Base-by-base conservation (phyloP, 192 early-diverging fungal genomes). In the Backusella parvicylindrica region DNA sequence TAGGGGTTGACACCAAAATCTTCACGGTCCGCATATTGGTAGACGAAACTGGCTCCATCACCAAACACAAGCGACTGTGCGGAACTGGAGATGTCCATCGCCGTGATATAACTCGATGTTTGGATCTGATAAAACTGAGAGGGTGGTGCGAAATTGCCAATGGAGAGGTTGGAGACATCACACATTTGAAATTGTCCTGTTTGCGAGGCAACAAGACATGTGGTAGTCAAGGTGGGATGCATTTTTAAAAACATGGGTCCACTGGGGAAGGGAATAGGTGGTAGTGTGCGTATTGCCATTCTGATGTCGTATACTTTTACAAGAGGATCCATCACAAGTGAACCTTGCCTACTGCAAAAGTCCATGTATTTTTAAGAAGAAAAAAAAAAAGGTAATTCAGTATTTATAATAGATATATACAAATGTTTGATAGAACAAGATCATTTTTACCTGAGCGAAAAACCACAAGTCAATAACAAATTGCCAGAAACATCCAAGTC, bases 281-380 rank as follows among this genome's bases (percentile, higher is more conserved):
- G 85, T 15, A 95, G 84, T 28, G 88, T 85, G 32, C 89, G 85
- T 78, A 92, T 88, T 9, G 88, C 87, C 77, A 79, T 79, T 18
- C 94, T 82, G 41, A 96, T 89, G 70, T 96, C 94, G 64, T 86
- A 96, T n/a, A 96, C 81, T 77, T 95, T 95, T 40, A 96, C 89
- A 67, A 93, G 73, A 8, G 92, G 89, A 79, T 96, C 94, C 47
- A 88, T 80, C 18, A 94, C 86, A 74, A 94, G 76, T 1, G 84
- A 81, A 1, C 89, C 88, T 56, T 85, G 84, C 36, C 86, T 82
- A 68, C 43, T 41, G 64, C 4, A 23, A 7, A 47, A 21, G 16
- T 11, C 21, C 30, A 53, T 37, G 36, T 15, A 21, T 18, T 68
- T 50, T n/a, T n/a, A n/a, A n/a, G n/a, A n/a, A n/a, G n/a, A n/a